Conservation (phyloP, 176 grass and related monocot species). For the Pontederia paniculata region DNA sequence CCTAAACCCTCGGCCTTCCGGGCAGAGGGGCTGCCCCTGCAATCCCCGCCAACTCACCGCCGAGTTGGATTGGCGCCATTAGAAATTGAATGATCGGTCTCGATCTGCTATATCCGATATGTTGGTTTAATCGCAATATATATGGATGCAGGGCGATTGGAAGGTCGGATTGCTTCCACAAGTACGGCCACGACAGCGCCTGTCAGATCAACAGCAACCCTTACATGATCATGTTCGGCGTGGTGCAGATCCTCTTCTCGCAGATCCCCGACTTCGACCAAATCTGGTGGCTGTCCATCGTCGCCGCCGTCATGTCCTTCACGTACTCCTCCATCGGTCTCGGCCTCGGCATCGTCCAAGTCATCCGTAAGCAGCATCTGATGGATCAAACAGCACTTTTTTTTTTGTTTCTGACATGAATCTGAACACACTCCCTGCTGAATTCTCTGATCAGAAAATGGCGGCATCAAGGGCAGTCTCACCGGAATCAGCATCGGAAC, state of each 20-base stretch:
- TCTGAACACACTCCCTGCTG: not conserved
- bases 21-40: too few relatives aligned
- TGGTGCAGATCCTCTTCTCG: conserved; percentile 69
- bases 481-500: conserved; percentile 81
- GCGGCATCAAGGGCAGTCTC: conserved; percentile 58
- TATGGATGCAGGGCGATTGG: conserved; percentile 54
- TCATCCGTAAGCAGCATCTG: conserved; percentile 38
- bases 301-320: conserved; percentile 94
- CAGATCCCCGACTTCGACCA: conserved; percentile 95
- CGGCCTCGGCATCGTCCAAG: conserved; percentile 61
- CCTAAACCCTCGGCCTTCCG: too few relatives aligned
- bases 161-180: conserved; percentile 77
- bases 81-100: too few relatives aligned
- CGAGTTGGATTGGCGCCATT: too few relatives aligned
- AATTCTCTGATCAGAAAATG: conserved; percentile 32
- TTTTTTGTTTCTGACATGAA: not conserved
- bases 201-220: conserved; percentile 68
- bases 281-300: conserved; percentile 88
- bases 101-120: too few relatives aligned
- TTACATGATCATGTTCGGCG: conserved; percentile 95
- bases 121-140: not conserved
- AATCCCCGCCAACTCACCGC: too few relatives aligned
- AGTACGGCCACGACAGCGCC: conserved; percentile 46
- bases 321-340: conserved; percentile 86
- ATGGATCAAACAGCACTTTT: too few relatives aligned